Conservation (phyloP, 495 filamentous ascomycete genomes). For the Penicillium diatomitis region DNA sequence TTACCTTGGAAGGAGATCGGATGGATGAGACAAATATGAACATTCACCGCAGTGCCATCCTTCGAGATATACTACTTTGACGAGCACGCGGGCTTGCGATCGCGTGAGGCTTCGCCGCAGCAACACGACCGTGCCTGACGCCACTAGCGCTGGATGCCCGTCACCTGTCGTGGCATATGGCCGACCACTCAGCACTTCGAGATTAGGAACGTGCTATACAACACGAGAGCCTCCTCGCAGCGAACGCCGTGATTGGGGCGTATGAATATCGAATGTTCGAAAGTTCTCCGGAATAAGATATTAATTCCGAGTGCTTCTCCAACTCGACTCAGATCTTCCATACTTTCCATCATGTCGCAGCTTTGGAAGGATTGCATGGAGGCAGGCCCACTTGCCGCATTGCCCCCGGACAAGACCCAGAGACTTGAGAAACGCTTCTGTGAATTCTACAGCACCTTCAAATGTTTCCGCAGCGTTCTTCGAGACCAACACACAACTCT, state of each 20-base stretch:
- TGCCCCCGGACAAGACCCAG: background rate
- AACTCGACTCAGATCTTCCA: background rate
- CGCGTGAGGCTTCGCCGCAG: too few relatives aligned
- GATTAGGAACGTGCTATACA: background rate
- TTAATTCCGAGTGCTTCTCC: background rate
- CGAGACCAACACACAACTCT: conserved; percentile 1
- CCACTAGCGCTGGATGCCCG: conserved; percentile 1
- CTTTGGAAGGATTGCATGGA: background rate
- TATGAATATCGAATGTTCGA: background rate
- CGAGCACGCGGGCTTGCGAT: too few relatives aligned
- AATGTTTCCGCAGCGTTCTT: background rate
- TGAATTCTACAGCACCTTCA: background rate
- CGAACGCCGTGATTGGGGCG: background rate
- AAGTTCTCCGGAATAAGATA: background rate
- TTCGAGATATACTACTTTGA: background rate
- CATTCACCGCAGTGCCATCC: background rate
- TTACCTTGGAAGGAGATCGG: background rate
- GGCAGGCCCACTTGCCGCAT: conserved; percentile 2
- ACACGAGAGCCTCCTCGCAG: background rate
- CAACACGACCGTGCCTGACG: background rate
- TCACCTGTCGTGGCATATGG: background rate
- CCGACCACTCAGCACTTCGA: background rate
- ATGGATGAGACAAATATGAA: background rate
- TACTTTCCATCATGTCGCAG: conserved; percentile 1
- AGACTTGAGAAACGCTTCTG: background rate